A percentile compares a stretch with the other conserved stretches of the same genome.
Conservation (phyloP, 306 rosid genomes). For the Prunus kanzakura region DNA sequence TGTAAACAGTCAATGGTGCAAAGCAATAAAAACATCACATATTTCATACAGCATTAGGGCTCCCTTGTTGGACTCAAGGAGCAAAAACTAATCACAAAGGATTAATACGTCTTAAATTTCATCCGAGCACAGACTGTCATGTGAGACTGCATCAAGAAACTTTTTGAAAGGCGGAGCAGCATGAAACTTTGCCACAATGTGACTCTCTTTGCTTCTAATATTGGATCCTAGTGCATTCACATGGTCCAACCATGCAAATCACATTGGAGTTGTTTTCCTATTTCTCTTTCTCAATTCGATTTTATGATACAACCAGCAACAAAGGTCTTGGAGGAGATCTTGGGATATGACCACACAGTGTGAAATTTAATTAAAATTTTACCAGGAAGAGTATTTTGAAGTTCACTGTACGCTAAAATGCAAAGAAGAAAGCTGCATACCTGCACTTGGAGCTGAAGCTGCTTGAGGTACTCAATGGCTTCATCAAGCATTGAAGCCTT, state of each 20-base stretch:
- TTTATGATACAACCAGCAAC: neutral
- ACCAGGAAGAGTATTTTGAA: neutral
- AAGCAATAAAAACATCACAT: neutral
- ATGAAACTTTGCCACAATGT: neutral
- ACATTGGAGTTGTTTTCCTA: neutral
- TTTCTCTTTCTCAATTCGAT: no score
- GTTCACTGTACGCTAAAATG: neutral
- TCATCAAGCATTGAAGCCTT: conserved; percentile 99
- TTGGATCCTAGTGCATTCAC: neutral
- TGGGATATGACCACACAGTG: neutral
- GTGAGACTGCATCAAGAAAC: neutral
- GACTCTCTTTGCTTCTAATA: neutral
- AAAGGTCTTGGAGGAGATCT: neutral
- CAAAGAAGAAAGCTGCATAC: conserved; percentile 22
- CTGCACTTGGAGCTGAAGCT: conserved; percentile 99
- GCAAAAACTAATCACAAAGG: neutral
- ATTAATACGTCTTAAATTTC: neutral
- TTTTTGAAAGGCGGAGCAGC: neutral
- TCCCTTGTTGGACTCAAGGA: neutral
- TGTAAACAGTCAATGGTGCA: neutral
- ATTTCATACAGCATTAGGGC: neutral
- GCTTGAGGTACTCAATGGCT: conserved; percentile 95
- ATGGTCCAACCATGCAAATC: neutral
- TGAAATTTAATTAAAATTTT: neutral
- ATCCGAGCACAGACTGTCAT: neutral